A percentile compares a stretch with the other conserved stretches of the same genome.
phyloP scores from a whole-genome alignment of 768 basidiomycete species.

The Phaffia tasmanica region DNA sequence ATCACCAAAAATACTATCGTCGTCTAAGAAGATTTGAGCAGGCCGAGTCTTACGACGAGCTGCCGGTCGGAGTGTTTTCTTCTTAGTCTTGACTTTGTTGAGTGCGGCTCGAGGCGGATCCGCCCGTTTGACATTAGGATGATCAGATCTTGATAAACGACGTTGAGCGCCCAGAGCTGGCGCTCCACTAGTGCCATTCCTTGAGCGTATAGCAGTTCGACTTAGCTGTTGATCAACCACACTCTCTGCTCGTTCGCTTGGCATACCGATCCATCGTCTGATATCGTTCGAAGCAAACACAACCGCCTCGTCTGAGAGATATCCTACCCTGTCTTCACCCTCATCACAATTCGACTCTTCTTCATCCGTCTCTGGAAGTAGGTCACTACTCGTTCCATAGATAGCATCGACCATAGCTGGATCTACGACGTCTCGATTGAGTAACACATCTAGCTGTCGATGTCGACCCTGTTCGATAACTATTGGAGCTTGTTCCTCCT shows the following conservation, averaged over 20 bases:
- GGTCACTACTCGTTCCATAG: background rate
- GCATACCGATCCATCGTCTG: background rate
- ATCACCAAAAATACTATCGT: slow-evolving; percentile 34
- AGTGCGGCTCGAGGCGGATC: background rate
- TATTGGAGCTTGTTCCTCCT: background rate
- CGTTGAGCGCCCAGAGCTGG: slow-evolving; percentile 1
- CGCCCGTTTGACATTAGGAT: background rate
- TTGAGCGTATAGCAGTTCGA: background rate
- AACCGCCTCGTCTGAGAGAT: too few relatives aligned
- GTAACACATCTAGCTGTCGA: background rate
- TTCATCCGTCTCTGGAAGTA: background rate
- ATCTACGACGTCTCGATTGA: background rate
- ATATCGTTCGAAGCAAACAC: background rate
- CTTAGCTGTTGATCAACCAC: background rate
- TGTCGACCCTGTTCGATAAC: background rate
- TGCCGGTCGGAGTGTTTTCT: background rate
- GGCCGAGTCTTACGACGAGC: slow-evolving; percentile 6
- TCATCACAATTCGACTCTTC: background rate
- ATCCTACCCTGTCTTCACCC: too few relatives aligned
- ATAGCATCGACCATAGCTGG: slow-evolving; percentile 7
- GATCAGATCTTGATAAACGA: background rate
- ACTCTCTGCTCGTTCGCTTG: background rate
- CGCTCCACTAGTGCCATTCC: background rate
- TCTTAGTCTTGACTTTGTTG: background rate
- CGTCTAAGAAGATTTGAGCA: slow-evolving; percentile 32